These are phyloP conservation scores for Monosporozyma siamensis DNA, from an alignment of 805 yeast species.

Conservation along the genomic window DNA sequence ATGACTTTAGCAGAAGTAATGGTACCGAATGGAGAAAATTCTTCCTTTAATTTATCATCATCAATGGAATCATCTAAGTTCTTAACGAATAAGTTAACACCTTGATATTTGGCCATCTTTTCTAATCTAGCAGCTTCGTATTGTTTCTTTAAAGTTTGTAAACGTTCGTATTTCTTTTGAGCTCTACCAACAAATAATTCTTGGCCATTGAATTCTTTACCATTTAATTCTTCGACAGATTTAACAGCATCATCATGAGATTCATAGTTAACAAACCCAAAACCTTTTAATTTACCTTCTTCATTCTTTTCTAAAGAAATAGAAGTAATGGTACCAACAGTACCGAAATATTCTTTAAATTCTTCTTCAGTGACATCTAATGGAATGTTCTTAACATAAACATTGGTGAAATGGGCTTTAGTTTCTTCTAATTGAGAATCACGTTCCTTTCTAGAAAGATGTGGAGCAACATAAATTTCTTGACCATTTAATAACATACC, in stretches of 20 bases:
- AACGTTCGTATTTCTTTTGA: conserved; percentile 96
- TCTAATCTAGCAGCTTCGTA: conserved; percentile 88
- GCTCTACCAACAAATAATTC: conserved; percentile 94
- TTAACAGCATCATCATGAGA: conserved; percentile 77
- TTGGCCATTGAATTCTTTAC: conserved; percentile 75
- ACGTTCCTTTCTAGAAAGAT: conserved; percentile 87
- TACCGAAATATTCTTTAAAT: conserved; percentile 60
- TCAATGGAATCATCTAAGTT: conserved; percentile 90
- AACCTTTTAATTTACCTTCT: conserved; percentile 88
- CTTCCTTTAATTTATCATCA: conserved; percentile 85
- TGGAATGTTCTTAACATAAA: conserved; percentile 86
- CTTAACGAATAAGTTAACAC: conserved; percentile 93
- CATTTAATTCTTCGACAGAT: conserved; percentile 90
- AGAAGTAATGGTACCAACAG: conserved; percentile 76
- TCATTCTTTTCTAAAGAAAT: conserved; percentile 68
- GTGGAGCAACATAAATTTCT: conserved; percentile 93
- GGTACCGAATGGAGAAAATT: conserved; percentile 85
- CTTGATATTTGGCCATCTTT: conserved; percentile 89
- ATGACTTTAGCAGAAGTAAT: conserved; percentile 95
- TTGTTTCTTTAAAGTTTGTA: conserved; percentile 90
- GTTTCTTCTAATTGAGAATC: conserved; percentile 83
- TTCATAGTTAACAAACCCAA: conserved; percentile 90
- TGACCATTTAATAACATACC: conserved; percentile 97
- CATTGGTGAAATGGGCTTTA: conserved; percentile 90
- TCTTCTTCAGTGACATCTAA: conserved; percentile 60